Base-by-base conservation (phyloP, 192 early-diverging fungal species). In the Coemansia guatemalensis region DNA sequence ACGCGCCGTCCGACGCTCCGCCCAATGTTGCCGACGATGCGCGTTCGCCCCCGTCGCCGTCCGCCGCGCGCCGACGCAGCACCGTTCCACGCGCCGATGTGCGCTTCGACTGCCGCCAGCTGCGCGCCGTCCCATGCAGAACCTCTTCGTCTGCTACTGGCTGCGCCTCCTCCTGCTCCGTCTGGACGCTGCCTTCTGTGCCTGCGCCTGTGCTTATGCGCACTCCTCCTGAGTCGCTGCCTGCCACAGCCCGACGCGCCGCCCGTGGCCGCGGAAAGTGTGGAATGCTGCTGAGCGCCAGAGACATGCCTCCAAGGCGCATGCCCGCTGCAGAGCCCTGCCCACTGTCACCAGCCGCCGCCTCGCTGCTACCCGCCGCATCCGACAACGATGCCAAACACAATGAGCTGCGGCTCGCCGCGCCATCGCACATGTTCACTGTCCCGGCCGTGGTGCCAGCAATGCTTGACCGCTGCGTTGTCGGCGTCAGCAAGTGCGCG, bases 281-380 rank as follows among this genome's bases (percentile, higher is more conserved):
- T 21, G 62, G 62, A 22, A 64, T 64, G 53, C 62, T 64, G 62
- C 53, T 64, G 9, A 51, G 59, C n/a, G 49, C 49, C 5, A 61
- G 48, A 2, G 48, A 35, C 21, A 44, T 44, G 39, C 39, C 39
- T 17, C 39, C 39, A 14, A 44, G 39, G 3, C 39, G 39, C 14
- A 9, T 17, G 17, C 39, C 14, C 14, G 14, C 39, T 4, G 59
- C 9, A 4, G 26, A 48, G 30, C 59, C 35, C n/a, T 52, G 33
- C 2, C 33, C 11, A 12, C 18, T 23, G 33, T 23, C 56, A 18
- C 20, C 56, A 4, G 54, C 26, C n/a, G 54, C 18, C 17, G n/a
- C 54, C 2, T 39, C 27, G 33, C 27, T 29, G 33, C 22, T 39
- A 29, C 8, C 33, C 5, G 33, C 12, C 21, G 56, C 56, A 12